These are phyloP conservation scores for Alternaria incomplexa DNA, from an alignment of 2,329 filamentous ascomycete genomes.

Conservation along the genomic window DNA sequence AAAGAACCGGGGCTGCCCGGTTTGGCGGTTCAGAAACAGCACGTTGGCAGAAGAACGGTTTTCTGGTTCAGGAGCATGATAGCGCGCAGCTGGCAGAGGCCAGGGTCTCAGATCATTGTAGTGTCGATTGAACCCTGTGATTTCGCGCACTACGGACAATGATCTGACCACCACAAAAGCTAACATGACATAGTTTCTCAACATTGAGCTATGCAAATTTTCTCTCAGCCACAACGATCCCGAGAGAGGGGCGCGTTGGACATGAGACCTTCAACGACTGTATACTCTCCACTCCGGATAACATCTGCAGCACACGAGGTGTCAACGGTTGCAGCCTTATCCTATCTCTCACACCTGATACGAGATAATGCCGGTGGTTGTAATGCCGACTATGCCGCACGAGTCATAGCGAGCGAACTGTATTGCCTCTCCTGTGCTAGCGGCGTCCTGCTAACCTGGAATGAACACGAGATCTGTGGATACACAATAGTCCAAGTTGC, in stretches of 20 bases:
- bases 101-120: constrained; percentile 3
- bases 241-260: background rate
- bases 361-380: constrained; percentile 7
- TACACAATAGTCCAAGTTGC: constrained; percentile 7
- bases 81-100: background rate
- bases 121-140: background rate
- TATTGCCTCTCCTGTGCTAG: constrained; percentile 5
- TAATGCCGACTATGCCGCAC: constrained; percentile 3
- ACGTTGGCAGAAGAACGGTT: background rate
- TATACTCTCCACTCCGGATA: background rate
- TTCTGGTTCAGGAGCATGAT: background rate
- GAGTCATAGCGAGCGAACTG: constrained; percentile 1
- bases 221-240: background rate
- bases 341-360: constrained; percentile 5
- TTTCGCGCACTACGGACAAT: background rate
- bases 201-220: background rate
- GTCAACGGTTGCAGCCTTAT: background rate
- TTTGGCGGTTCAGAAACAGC: constrained; percentile 1
- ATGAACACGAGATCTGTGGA: constrained; percentile 1
- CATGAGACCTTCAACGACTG: background rate
- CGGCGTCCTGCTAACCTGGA: background rate
- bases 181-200: background rate
- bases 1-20: background rate
- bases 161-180: background rate
- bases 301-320: background rate